Conservation (phyloP, 208 protist species). For the Crithidia bombi region DNA sequence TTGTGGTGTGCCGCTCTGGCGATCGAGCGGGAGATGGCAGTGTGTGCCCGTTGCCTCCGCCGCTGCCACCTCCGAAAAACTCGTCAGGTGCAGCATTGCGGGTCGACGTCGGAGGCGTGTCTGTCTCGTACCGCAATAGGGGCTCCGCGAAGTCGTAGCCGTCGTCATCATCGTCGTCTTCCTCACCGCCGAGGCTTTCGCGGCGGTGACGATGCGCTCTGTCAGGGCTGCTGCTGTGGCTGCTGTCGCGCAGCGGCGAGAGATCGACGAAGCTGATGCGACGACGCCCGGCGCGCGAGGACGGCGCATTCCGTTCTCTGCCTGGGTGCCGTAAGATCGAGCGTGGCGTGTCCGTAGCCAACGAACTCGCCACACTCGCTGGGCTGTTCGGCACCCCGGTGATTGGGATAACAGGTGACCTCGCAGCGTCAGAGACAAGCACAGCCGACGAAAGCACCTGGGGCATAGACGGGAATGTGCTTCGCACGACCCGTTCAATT, state of each 20-base stretch:
- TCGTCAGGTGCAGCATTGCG: not conserved
- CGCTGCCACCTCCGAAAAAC: not conserved
- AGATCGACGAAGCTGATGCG: constrained; percentile 41
- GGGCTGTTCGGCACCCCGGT: constrained; percentile 17
- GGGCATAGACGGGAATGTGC: constrained; percentile 8
- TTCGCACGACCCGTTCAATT: not conserved
- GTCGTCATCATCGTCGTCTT: constrained; percentile 32
- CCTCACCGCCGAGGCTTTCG: not conserved
- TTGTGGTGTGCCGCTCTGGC: not conserved
- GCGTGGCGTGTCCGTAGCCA: constrained; percentile 39
- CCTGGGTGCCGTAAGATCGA: constrained; percentile 40
- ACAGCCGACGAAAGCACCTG: not conserved
- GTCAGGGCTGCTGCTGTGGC: constrained; percentile 13
- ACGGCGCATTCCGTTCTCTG: constrained; percentile 1
- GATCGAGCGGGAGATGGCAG: not conserved
- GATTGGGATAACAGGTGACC: constrained; percentile 3
- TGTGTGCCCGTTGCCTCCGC: not conserved
- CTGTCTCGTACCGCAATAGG: constrained; percentile 35
- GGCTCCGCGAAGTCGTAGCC: constrained; percentile 41
- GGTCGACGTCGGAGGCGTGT: not conserved
- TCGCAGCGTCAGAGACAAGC: not conserved
- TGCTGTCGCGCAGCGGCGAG: constrained; percentile 13
- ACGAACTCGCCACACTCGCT: constrained; percentile 31
- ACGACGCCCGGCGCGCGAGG: constrained; percentile 13
- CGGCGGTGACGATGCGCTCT: not conserved